These are phyloP conservation scores for Geotrichum histeridarum DNA, from an alignment of 1,139 yeast genomes.

Conservation along the genomic window DNA sequence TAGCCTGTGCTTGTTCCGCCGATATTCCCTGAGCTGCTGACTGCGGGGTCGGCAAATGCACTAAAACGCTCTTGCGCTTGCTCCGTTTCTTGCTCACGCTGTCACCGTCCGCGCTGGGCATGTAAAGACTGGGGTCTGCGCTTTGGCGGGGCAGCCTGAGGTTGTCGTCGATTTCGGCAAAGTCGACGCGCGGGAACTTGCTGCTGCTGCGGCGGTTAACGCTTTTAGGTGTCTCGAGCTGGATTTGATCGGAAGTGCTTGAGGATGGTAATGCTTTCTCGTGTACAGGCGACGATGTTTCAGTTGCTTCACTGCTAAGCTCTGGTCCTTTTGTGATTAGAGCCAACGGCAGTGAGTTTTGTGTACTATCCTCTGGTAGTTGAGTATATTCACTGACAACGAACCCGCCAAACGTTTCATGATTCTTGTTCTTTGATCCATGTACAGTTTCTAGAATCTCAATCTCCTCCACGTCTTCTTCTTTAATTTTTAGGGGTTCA, in stretches of 20 bases:
- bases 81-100: not conserved
- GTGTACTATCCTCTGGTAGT: not conserved
- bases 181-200: conserved; percentile 2
- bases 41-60: conserved; percentile 7
- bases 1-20: not conserved
- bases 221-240: not conserved
- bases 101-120: not conserved
- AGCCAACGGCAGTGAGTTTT: not conserved
- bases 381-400: not conserved
- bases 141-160: not conserved
- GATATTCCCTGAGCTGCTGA: not conserved
- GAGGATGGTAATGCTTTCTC: not conserved
- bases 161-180: conserved; percentile 8
- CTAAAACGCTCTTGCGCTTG: conserved; percentile 1
- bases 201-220: not conserved
- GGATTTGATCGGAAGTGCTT: not conserved
- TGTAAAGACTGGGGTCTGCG: no score
- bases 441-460: not conserved
- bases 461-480: not conserved
- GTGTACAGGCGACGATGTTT: not conserved
- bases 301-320: not conserved
- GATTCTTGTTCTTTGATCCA: no score
- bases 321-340: not conserved
- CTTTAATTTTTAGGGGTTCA: not conserved
- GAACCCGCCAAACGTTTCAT: not conserved